Base-by-base conservation (phyloP, 1,284 basidiomycete genomes). In the Ceratobasidium sp. region DNA sequence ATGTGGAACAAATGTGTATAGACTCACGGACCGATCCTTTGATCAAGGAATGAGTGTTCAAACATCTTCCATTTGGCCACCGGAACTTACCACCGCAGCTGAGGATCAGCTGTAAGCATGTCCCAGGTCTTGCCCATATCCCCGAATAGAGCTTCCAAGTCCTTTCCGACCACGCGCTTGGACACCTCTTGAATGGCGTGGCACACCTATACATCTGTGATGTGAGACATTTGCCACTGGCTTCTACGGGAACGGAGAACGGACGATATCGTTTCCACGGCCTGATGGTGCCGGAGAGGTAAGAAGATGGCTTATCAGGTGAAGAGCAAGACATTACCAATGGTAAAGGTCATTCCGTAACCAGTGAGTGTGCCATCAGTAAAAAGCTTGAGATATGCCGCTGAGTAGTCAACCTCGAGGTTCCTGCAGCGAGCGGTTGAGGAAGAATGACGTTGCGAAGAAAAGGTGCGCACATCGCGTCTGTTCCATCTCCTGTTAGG, bases 301-400 rank as follows among this genome's bases (percentile, higher is more conserved):
- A 41, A 60, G 57, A 44, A 41, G 19, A n/a, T 17, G 19, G 33
- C 19, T 44, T 5, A 60, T 19, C 33, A 60, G 36, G 36, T n/a
- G 56, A 57, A 41, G 11, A 4, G 36, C 15, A n/a, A 36, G 44
- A 60, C 33, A 31, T 22, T n/a, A 7, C 96, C 96, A 79, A 96
- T 97, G 19, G 96, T 97, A 82, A 98, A 98, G 9, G 96, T 97
- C 95, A 97, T 96, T 65, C 96, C 96, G 79, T 95, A 90, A 36
- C 95, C 95, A 71, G 90, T 87, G 59, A 96, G 89, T 29, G 77
- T 72, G 2, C 87, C 84, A 69, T 90, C 87, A 4, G 96, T 96
- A 79, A 89, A 85, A 73, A 98, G 85, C 9, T 89, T 89, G 56
- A 97, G 86, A 81, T 97, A 97, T 1, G 96, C 96, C 0, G 95